Evolutionary conservation across 306 rosid species (phyloP), one percentile per base, ranked within the genome.

Genomic region (Fragaria ananassa): DNA sequence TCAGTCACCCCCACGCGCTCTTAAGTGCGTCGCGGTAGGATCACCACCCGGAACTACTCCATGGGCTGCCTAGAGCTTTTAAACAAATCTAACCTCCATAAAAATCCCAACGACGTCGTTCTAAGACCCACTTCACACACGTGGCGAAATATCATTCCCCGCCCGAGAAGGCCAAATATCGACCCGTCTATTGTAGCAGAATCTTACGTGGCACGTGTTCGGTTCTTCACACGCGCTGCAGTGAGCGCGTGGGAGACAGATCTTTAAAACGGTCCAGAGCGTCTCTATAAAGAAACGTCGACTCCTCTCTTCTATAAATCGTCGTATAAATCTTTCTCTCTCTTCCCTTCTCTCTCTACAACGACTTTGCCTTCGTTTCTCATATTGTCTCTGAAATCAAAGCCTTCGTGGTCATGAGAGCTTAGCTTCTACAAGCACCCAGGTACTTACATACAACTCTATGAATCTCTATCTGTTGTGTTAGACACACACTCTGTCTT

Each of bases 401-500:
- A 49, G 67, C 86, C 86, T 78, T 88, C 81, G 82, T 76, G 78
- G 79, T 79, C 92, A 92, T 92, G 91, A 87, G 83, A 84, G 66
- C 86, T 83, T 65, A 78, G 84, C 86, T 82, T 72, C 76, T 23
- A 70, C 85, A 81, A 82, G 86, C 27, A 31, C 75, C 71, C 87
- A 81, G 96, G 91, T 90, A 64, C 13, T 0, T 29, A 60, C 66
- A 44, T 27, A 81, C 72, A 41, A 11, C 81, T 54, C 31, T 37
- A 0, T 15, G 13, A 57, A 78, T 83, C 41, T 71, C 47, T 76
- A 8, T 79, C 3, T 77, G 17, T 79, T 61, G 17, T 63, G 68
- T 31, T 4, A 34, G 47, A 13, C 61, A 54, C 62, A 21, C 61
- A 53, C 25, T 78, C 34, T 21, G 47, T 77, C 4, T 62, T 11